Evolutionary conservation across 2,329 filamentous ascomycete species (phyloP).

Genomic region (Cercospora sojina): DNA sequence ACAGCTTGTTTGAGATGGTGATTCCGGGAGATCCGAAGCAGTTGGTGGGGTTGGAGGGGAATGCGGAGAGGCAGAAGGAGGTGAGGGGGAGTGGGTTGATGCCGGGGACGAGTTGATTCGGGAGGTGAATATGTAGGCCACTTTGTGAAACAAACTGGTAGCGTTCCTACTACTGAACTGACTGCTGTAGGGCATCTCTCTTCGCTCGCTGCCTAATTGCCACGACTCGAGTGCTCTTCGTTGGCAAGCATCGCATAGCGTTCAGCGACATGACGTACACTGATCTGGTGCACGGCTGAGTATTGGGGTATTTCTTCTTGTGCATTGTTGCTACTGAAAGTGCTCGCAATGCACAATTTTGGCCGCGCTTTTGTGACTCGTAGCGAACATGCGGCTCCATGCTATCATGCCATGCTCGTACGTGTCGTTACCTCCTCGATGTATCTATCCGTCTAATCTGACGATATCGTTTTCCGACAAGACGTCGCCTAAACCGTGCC

Average conservation of each 20-base stretch:
- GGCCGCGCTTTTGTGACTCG: background rate
- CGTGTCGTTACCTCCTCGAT: background rate
- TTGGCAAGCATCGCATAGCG: background rate
- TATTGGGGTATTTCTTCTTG: background rate
- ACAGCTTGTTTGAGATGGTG: constrained; percentile 57
- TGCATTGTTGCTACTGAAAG: background rate
- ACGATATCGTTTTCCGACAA: background rate
- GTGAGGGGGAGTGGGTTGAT: constrained; percentile 32
- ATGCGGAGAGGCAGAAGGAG: constrained; percentile 35
- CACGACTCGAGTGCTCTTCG: background rate
- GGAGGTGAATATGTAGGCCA: background rate
- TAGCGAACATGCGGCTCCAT: background rate
- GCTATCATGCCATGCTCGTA: background rate
- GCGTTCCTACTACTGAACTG: background rate
- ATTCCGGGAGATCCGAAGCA: constrained; percentile 39
- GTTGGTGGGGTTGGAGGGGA: constrained; percentile 39
- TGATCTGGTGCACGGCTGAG: background rate
- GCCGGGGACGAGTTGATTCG: constrained; percentile 12
- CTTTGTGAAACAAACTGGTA: background rate
- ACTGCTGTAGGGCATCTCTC: background rate
- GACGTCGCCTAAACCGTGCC: constrained; percentile 56
- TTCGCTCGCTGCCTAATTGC: background rate
- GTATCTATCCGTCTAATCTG: background rate
- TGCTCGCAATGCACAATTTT: background rate
- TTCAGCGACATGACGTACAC: background rate